Base-by-base conservation (phyloP, 1,284 basidiomycete genomes). In the Mycosarcoma maydis region DNA sequence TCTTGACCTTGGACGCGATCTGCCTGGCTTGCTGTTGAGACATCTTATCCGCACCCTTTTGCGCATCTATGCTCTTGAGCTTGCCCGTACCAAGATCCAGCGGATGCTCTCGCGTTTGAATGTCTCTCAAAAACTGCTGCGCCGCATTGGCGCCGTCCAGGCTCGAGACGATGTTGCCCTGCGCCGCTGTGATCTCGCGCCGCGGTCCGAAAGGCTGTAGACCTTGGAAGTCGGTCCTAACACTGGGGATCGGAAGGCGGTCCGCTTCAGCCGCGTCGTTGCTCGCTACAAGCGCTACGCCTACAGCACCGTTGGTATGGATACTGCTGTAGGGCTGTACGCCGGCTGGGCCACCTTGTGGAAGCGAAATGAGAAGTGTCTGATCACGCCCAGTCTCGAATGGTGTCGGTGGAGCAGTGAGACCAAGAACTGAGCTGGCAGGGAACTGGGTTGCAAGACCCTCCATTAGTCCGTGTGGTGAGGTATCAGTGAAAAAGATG, bases 321-420 rank as follows among this genome's bases (percentile, higher is more conserved):
- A 91, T 85, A 3, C 84, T 76, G 26, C 84, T 83, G 47, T 88
- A 19, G 6, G 36, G 48, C 26, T 45, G 32, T 20, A 22, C 42
- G 4, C 46, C 55, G 1, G 30, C 41, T 1, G 42, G 11, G 16
- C 44, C 29, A 11, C 52, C 54, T 34, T 56, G 50, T 5, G 69
- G 69, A 1, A 69, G 38, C 8, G 56, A 87, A 64, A 87, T 83
- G 68, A 92, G 88, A 2, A 94, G 83, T 0, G 92, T 94, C 43
- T 90, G 87, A 2, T 90, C 89, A 19, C 89, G 84, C 10, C 90
- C 91, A 0, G 91, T 94, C 19, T 92, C 84, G 80, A 94, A 94
- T 0, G 92, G 92, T 0, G 92, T 94, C 0, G 90, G 89, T 0
- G 91, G 86, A 0, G 88, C 89, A 13, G 90, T 81, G 19, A 92